Base-by-base conservation (phyloP, 805 yeast species). In the Tetrapisispora fleetii region DNA sequence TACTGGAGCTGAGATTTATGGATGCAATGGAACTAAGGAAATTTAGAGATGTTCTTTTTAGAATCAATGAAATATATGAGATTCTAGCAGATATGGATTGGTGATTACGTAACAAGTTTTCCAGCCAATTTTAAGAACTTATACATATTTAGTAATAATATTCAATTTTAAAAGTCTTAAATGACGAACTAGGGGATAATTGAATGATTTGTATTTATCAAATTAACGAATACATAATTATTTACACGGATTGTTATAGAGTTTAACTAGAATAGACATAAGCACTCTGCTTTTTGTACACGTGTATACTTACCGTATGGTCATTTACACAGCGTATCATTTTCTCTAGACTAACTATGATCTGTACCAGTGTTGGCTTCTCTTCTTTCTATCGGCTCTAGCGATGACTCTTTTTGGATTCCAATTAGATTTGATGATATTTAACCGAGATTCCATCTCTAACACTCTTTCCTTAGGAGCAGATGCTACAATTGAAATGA, bases 361-460 rank as follows among this genome's bases (percentile, higher is more conserved):
- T 50, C 83, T 72, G 54, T 81, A 76, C 91, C 91, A 83, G 57
- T 73, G 59, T 52, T 73, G 65, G 51, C 73, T 76, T 64, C 91
- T 73, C 65, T 80, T 79, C 52, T 66, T 62, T 57, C 83, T 71
- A 55, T 83, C 87, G 17, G 62, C 62, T 54, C 83, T 72, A 10
- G 85, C 81, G 22, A 68, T 58, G 16, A 58, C 57, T 55, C 76
- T 75, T 47, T 67, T 65, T 44, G 67, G 71, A 48, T 71, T 62
- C 86, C 86, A 81, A 48, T 61, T 54, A 18, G 66, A 56, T 59
- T 75, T 71, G 54, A 78, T 77, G 28, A 57, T 55, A 19, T 62
- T 60, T 55, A 79, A 66, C 56, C 83, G 71, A 24, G 58, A 51
- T 21, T 67, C 63, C 80, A 80, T 75, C 52, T 74, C 77, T 17